These are phyloP conservation scores for Novymonas esmeraldas DNA, from an alignment of 208 protist species.

Conservation along the genomic window DNA sequence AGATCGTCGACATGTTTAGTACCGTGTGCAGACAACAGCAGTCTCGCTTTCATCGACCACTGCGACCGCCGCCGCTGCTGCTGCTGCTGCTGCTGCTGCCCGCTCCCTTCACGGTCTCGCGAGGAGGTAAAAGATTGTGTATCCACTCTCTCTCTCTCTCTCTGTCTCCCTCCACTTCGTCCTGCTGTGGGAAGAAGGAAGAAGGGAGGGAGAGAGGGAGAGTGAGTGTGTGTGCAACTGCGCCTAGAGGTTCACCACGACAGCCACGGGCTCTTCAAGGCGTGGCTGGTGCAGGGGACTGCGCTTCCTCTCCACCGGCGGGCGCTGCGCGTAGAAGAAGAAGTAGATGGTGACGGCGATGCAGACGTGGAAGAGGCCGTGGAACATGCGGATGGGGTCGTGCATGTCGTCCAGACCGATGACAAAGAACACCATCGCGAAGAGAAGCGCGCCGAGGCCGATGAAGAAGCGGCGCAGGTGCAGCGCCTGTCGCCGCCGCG, in stretches of 20 bases:
- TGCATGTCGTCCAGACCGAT: constrained; percentile 59
- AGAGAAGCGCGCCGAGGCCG: constrained; percentile 23
- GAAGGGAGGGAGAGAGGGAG: not conserved
- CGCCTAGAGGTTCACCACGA: constrained; percentile 18
- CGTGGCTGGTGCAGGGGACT: constrained; percentile 5
- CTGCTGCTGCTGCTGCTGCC: no score
- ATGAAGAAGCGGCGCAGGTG: constrained; percentile 21
- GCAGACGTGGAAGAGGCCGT: constrained; percentile 76
- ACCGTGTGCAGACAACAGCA: no score
- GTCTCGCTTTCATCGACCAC: no score
- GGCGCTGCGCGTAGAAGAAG: constrained; percentile 32
- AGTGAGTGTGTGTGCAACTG: no score
- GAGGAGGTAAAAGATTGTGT: no score
- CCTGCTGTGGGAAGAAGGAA: not conserved
- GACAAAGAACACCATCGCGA: constrained; percentile 50
- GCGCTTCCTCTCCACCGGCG: constrained; percentile 10
- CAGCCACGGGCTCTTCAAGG: constrained; percentile 9
- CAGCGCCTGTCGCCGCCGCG: constrained; percentile 20
- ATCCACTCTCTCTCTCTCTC: no score
- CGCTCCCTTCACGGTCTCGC: no score
- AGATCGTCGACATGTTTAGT: no score
- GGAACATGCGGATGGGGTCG: constrained; percentile 69
- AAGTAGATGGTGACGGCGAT: constrained; percentile 52
- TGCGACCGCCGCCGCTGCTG: no score
- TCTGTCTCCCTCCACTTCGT: no score